These are phyloP conservation scores for Chamaenerion angustifolium DNA, from an alignment of 345 rosid genomes.

Conservation along the genomic window DNA sequence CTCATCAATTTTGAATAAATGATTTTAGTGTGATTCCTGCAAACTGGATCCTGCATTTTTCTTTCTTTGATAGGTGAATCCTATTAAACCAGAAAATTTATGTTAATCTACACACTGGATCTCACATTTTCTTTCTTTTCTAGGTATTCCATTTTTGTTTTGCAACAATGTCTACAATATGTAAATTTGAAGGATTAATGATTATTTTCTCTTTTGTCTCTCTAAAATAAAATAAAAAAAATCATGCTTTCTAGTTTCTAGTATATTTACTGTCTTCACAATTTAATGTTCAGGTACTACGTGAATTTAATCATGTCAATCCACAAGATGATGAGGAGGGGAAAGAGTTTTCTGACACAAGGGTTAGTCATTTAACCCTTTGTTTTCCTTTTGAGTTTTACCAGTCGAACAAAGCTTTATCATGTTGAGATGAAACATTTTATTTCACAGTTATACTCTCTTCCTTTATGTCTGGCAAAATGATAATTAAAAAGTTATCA, in stretches of 20 bases:
- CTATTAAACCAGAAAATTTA: too few species aligned
- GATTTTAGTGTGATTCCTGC: too few species aligned
- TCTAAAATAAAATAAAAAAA: neutral
- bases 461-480: too few species aligned
- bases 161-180: neutral
- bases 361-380: conserved; percentile 30
- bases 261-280: neutral
- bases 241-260: neutral
- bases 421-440: neutral
- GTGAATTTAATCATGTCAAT: conserved; percentile 95
- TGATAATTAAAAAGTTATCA: too few species aligned
- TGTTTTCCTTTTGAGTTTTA: neutral
- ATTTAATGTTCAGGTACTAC: conserved; percentile 49
- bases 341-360: conserved; percentile 52
- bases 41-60: too few species aligned
- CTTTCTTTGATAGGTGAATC: too few species aligned
- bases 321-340: conserved; percentile 97
- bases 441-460: neutral
- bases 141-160: neutral
- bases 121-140: too few species aligned
- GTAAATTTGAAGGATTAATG: too few species aligned
- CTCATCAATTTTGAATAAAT: too few species aligned
- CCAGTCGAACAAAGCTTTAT: neutral
- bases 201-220: too few species aligned
- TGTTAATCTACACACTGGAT: too few species aligned